Percentiles rank a stretch among this genome's conserved stretches.
Conservation (phyloP, 768 basidiomycete genomes). For the Mycena rosella region DNA sequence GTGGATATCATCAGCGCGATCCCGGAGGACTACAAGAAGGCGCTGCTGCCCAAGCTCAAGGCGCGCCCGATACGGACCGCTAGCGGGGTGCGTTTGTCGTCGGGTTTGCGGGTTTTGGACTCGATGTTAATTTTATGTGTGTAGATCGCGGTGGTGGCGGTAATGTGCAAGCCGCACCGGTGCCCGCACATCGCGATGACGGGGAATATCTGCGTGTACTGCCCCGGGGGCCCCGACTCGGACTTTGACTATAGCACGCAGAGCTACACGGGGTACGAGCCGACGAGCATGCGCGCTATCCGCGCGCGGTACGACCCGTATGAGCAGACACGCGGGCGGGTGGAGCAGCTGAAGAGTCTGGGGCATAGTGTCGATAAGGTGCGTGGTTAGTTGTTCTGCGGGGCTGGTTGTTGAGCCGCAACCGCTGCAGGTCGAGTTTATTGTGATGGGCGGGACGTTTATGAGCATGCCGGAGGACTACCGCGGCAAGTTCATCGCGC, state of each 20-base stretch:
- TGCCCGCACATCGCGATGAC: constrained; percentile 99
- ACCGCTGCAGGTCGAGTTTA: constrained; percentile 78
- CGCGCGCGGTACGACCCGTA: constrained; percentile 96
- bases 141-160: constrained; percentile 97
- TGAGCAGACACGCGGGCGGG: constrained; percentile 94
- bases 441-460: constrained; percentile 99
- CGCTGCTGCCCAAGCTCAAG: constrained; percentile 87
- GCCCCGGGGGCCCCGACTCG: constrained; percentile 98
- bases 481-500: constrained; percentile 92
- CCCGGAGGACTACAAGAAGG: constrained; percentile 96
- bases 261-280: constrained; percentile 95
- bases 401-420: background rate
- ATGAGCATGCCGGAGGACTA: constrained; percentile 99
- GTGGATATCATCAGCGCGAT: constrained; percentile 99
- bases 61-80: constrained; percentile 97
- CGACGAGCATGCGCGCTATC: constrained; percentile 97
- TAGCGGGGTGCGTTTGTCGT: constrained; percentile 85
- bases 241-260: constrained; percentile 99
- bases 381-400: constrained; percentile 17
- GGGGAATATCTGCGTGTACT: constrained; percentile 99
- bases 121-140: background rate
- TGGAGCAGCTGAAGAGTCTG: constrained; percentile 95
- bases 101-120: background rate
- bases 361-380: constrained; percentile 99
- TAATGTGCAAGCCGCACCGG: constrained; percentile 99